Evolutionary conservation across 1,284 basidiomycete species (phyloP), one percentile per base, ranked within the genome.

Genomic region (Ceratobasidium sp.): DNA sequence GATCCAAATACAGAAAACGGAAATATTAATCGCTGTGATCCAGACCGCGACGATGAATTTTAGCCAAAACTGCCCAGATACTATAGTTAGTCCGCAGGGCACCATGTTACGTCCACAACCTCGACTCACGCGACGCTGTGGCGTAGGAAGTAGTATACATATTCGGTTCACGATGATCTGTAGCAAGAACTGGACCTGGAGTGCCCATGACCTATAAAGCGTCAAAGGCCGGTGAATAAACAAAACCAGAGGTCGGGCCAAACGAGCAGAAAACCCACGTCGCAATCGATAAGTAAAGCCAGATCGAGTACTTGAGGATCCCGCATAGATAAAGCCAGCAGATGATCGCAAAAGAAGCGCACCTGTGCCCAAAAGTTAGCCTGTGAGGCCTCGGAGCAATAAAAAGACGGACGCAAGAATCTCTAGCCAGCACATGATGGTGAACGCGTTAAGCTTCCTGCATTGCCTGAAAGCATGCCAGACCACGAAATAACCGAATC

Each of bases 161-260:
- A 80, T 75, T 5, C 79, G 78, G 52, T 80, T 80, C 67, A 78
- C 77, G 41, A 81, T 80, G 54, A 81, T 80, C 65, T 80, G 79
- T 23, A 79, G 74, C 6, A 81, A 70, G 57, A 79, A 77, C 74
- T 81, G 80, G 4, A 80, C 78, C 65, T 77, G 77, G n/a, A 78
- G 54, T 7, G 77, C 66, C 67, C 77, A 78, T 46, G 62, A 59
- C 14, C 69, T 73, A 16, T 33, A 52, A 35, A 20, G n/a, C 20
- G 10, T 30, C 64, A 44, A 38, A 10, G 41, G 41, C 12, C 41
- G 41, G 41, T 44, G 7, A 44, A 12, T 12, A 10, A 44, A 44
- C 41, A 4, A 44, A 44, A 12, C 41, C 41, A 6, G 41, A 44
- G 41, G 41, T 12, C 41, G 41, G 7, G 41, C 1, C 41, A 44